Evolutionary conservation across 306 rosid species (phyloP), one percentile per base, ranked within the genome.

Genomic region (Nissolia schottii): DNA sequence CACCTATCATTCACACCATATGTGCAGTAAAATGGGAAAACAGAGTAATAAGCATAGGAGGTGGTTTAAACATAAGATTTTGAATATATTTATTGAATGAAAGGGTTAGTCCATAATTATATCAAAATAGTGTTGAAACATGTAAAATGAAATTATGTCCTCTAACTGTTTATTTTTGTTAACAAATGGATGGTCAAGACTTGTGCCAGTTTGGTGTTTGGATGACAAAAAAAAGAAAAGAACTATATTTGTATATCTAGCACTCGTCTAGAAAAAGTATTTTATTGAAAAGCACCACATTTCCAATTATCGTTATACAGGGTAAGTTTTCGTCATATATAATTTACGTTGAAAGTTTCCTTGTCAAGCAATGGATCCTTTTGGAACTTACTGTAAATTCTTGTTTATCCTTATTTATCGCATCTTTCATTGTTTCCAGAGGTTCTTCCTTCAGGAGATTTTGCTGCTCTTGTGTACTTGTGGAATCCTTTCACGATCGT

Each of bases 401-500:
- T 20, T 74, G n/a, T 22, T 68, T 48, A 37, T 28, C 46, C 53
- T 31, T 25, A 55, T 77, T 78, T 15, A 73, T 67, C 10, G 62
- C 16, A 29, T 65, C 34, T 73, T 15, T 62, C n/a, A 10, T 40
- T 75, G 61, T 78, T 79, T 79, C 15, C 84, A 83, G 87, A 70
- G 56, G 37, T 51, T 71, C 79, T 83, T 32, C 87, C 76, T 75
- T 79, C 84, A 40, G 87, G 84, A 57, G 79, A 79, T 55, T 40
- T 83, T 43, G 87, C 81, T 75, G 87, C 81, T 41, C 84, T 83
- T 32, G 65, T 71, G 58, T 83, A 83, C 64, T 70, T 83, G 50
- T 83, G 87, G 87, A 83, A 79, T 75, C 84, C 86, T 57, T 84
- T 84, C 79, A 80, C 88, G 3, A 61, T 77, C 59, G 83, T 51